Base-by-base conservation (phyloP, 176 grass and related monocot genomes). In the Alopecurus myosuroides region DNA sequence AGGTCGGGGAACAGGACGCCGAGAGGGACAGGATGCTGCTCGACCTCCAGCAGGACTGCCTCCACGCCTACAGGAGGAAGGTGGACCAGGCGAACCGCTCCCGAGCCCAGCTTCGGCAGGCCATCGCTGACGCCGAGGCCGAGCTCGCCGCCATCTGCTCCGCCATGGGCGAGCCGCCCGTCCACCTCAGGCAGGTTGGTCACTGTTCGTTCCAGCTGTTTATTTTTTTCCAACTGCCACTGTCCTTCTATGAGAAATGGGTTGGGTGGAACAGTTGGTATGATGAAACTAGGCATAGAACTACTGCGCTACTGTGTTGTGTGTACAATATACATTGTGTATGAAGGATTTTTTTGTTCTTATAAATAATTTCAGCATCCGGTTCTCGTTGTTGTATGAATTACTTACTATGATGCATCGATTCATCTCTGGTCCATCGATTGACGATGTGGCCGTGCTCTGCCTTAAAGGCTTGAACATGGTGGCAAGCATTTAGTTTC, bases 31-130 rank as follows among this genome's bases (percentile, higher is more conserved):
- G 58, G 73, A 77, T 80, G 85, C 89, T 94, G 62, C 85, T 88
- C 31, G 87, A 94, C 58, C 89, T 94, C 68, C 85, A 89, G 86
- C 67, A 89, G 77, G 89, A 94, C 72, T 92, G 89, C 53, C 56
- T 92, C 62, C 81, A 92, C 15, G 92, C 89, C 12, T 92, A 85
- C 80, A 76, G 81, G 83, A 89, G 89, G 73, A 94, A 86, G 85
- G 92, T 94, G 81, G 89, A 94, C 78, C 86, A 76, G 65, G 90
- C 92, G 17, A 94, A 83, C 77, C 84, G 84, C 36, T 70, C 77
- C 71, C 91, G 92, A 29, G 92, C 92, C 13, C 87, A 94, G 87
- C 87, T 94, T 26, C 84, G 85, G 20, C 92, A 92, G 80, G 84
- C 87, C 50, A 92, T 94, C 69, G 89, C 89, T 26, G 89, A 94